Evolutionary conservation across 2,329 filamentous ascomycete genomes (phyloP).

Genomic region (Cladosporium colombiae): DNA sequence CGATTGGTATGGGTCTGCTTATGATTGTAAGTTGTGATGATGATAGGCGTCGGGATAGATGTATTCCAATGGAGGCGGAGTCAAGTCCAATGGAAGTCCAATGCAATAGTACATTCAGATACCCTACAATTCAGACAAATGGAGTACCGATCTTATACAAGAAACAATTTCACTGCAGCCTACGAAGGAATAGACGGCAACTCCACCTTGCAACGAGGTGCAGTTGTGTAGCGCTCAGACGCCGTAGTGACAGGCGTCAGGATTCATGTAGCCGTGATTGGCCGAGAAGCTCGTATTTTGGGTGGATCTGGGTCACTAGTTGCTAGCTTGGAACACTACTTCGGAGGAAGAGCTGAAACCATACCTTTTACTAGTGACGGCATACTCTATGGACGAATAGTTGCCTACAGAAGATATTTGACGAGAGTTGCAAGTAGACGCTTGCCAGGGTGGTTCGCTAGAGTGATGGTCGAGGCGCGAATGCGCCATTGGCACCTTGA

Average conservation of each 20-base stretch:
- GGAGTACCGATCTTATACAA: neutral
- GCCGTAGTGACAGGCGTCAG: conserved; percentile 5
- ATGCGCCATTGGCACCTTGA: neutral
- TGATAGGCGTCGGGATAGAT: neutral
- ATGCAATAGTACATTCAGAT: neutral
- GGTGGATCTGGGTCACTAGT: neutral
- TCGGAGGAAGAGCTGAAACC: neutral
- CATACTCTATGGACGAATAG: neutral
- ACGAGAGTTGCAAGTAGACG: neutral
- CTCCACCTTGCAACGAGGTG: neutral
- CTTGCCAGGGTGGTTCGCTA: no score
- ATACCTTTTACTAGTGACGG: neutral
- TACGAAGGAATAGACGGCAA: conserved; percentile 2
- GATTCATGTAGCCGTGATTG: conserved; percentile 5
- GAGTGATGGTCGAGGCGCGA: no score
- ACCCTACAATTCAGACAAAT: neutral
- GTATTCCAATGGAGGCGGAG: neutral
- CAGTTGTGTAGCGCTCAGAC: neutral
- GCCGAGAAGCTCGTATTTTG: neutral
- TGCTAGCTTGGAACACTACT: conserved; percentile 2
- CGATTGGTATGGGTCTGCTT: neutral
- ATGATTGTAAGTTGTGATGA: neutral
- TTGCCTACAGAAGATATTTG: neutral
- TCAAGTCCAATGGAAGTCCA: neutral
- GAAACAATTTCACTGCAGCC: neutral